These are phyloP conservation scores for Cryphonectria naterciae DNA, from an alignment of 2,329 filamentous ascomycete species.

Conservation along the genomic window DNA sequence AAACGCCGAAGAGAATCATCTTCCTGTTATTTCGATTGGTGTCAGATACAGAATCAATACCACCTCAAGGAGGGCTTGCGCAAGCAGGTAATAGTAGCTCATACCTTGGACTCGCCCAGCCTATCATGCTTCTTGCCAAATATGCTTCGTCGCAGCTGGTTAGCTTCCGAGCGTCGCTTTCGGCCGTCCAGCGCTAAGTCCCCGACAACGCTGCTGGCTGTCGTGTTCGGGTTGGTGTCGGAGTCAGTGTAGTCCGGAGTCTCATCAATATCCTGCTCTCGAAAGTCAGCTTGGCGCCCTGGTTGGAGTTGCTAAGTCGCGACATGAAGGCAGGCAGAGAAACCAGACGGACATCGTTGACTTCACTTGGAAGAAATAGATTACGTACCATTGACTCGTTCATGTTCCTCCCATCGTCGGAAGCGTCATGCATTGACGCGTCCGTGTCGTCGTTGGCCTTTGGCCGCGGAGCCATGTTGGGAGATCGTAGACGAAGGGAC, in stretches of 20 bases:
- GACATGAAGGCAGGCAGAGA: neutral
- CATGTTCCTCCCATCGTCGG: constrained; percentile 45
- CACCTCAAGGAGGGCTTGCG: neutral
- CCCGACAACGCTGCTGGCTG: constrained; percentile 83
- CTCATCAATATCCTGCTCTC: constrained; percentile 61
- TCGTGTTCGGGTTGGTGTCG: constrained; percentile 69
- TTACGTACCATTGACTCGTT: constrained; percentile 56
- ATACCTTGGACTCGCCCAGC: constrained; percentile 88
- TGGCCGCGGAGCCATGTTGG: constrained; percentile 60
- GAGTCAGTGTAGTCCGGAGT: constrained; percentile 70
- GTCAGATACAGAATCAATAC: constrained; percentile 14
- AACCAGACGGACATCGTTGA: neutral
- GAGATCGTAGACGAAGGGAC: constrained; percentile 33
- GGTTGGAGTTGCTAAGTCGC: neutral
- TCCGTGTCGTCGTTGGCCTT: constrained; percentile 61
- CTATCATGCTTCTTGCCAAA: constrained; percentile 94
- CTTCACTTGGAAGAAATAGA: neutral
- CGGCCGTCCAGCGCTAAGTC: constrained; percentile 76
- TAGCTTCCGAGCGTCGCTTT: constrained; percentile 83
- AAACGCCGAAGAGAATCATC: constrained; percentile 95
- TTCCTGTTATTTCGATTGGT: constrained; percentile 60
- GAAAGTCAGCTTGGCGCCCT: constrained; percentile 6
- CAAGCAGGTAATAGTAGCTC: neutral
- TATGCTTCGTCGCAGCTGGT: constrained; percentile 87
- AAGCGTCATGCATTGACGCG: constrained; percentile 66